Percentiles rank a stretch among this genome's conserved stretches.
Conservation (phyloP, 2,329 filamentous ascomycete genomes). For the Pestalotiopsis sp. region DNA sequence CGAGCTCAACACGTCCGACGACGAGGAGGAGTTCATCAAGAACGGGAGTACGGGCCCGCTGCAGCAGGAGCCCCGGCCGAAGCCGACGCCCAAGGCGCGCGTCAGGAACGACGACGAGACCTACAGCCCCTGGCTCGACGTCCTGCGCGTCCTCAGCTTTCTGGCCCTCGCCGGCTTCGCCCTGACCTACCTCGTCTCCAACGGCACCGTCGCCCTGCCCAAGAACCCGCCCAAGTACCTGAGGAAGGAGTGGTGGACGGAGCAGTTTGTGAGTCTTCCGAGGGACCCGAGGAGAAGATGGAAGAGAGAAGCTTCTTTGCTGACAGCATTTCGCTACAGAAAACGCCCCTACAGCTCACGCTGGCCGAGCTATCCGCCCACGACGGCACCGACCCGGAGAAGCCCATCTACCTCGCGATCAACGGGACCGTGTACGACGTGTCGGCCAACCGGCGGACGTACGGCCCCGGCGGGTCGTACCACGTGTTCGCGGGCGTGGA, state of each 20-base stretch:
- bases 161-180: constrained; percentile 67
- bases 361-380: constrained; percentile 73
- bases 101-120: constrained; percentile 65
- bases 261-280: constrained; percentile 56
- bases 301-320: neutral
- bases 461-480: constrained; percentile 86
- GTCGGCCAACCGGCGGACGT: constrained; percentile 66
- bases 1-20: constrained; percentile 28
- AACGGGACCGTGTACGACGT: constrained; percentile 89
- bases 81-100: constrained; percentile 32
- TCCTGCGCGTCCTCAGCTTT: constrained; percentile 70
- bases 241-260: constrained; percentile 58
- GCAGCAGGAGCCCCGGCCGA: constrained; percentile 22
- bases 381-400: constrained; percentile 74
- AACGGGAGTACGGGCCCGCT: neutral
- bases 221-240: constrained; percentile 65
- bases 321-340: constrained; percentile 40
- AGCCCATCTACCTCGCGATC: constrained; percentile 88
- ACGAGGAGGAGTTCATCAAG: neutral
- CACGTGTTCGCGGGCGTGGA: constrained; percentile 85
- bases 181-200: constrained; percentile 76
- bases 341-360: constrained; percentile 58
- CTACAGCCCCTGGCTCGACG: constrained; percentile 61
- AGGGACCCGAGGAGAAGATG: neutral
- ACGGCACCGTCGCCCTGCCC: constrained; percentile 71